Percentiles rank a stretch among this genome's conserved stretches.
These are phyloP conservation scores for Plenodomus lindquistii DNA, from an alignment of 2,329 filamentous ascomycete genomes.

Conservation along the genomic window DNA sequence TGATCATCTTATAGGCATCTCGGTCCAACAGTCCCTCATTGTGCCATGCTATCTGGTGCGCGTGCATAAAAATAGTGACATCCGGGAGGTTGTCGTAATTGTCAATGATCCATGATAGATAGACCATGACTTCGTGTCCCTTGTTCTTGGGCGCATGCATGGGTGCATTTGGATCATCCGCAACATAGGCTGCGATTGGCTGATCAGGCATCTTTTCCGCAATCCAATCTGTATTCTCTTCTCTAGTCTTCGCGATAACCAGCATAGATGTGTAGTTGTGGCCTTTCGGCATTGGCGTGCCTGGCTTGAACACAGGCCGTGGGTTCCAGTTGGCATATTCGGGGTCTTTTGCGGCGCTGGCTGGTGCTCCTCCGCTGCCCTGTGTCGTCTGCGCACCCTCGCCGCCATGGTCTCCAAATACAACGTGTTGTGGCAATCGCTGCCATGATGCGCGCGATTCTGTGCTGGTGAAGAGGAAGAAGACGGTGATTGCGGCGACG, in stretches of 20 bases:
- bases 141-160: conserved; percentile 60
- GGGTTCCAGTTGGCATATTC: conserved; percentile 46
- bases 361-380: conserved; percentile 3
- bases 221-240: conserved; percentile 61
- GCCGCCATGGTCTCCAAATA: conserved; percentile 43
- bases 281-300: conserved; percentile 45
- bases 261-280: conserved; percentile 58
- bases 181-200: conserved; percentile 55
- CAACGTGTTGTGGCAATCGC: conserved; percentile 46
- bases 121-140: conserved; percentile 66
- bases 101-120: conserved; percentile 65
- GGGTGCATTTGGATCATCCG: conserved; percentile 52
- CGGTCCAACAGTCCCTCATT: conserved; percentile 56
- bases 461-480: conserved; percentile 46
- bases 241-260: conserved; percentile 57
- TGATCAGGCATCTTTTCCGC: conserved; percentile 55
- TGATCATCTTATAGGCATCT: conserved; percentile 52
- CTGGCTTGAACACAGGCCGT: conserved; percentile 36
- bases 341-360: conserved; percentile 23
- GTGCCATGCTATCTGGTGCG: conserved; percentile 62
- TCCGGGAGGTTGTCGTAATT: conserved; percentile 64
- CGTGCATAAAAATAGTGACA: conserved; percentile 64
- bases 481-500: conserved; percentile 38
- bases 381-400: conserved; percentile 14
- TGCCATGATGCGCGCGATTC: conserved; percentile 42